Evolutionary conservation across 345 rosid species (phyloP).

Genomic region (Eucalyptus cloeziana): DNA sequence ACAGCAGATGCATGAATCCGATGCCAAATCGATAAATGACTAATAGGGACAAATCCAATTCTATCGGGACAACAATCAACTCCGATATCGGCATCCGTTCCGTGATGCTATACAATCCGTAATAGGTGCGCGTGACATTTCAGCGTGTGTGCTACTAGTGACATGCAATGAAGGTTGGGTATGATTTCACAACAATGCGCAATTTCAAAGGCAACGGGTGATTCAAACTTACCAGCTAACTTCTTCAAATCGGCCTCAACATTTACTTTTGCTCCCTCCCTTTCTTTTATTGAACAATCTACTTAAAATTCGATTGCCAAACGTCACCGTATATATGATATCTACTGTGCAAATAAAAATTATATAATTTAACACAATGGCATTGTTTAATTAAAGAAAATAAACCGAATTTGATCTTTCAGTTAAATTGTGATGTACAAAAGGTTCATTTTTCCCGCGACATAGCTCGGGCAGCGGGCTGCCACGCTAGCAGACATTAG

Average conservation of each 20-base stretch:
- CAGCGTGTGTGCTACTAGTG: too few species aligned
- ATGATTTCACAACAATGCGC: too few species aligned
- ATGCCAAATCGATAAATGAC: neutral
- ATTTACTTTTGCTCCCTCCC: neutral
- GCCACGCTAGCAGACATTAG: too few species aligned
- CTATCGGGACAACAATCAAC: too few species aligned
- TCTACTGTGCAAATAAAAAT: neutral
- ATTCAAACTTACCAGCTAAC: too few species aligned
- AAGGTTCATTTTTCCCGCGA: neutral
- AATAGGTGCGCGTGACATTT: too few species aligned
- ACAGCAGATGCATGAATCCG: neutral
- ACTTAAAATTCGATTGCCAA: neutral
- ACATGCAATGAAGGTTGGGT: too few species aligned
- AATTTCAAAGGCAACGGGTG: too few species aligned
- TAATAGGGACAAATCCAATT: neutral
- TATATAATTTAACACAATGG: neutral
- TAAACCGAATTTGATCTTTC: too few species aligned
- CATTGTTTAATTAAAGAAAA: neutral
- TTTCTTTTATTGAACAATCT: neutral
- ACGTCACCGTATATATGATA: neutral
- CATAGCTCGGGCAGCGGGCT: neutral
- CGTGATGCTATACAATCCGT: too few species aligned
- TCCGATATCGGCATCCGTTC: too few species aligned
- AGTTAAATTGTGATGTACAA: too few species aligned
- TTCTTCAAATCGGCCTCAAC: neutral